phyloP scores from a whole-genome alignment of 768 basidiomycete genomes.

The Tylopilus sp. region DNA sequence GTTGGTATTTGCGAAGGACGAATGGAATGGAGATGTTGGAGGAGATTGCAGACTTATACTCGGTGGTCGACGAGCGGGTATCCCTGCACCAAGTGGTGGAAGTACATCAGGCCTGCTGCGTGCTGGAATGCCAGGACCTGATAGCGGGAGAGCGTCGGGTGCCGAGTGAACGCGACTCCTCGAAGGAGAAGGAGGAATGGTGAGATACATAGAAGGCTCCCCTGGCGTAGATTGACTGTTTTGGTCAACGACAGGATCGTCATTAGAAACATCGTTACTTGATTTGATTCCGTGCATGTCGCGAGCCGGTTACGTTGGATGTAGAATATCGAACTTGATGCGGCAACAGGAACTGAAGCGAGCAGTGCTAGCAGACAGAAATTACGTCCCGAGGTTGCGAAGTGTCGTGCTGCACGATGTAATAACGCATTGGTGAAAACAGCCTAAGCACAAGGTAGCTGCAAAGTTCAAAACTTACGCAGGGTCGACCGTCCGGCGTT shows the following conservation, averaged over 20 bases:
- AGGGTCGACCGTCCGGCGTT: not conserved
- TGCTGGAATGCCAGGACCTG: slow-evolving; percentile 23
- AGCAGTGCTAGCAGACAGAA: not conserved
- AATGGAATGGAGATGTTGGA: slow-evolving; percentile 32
- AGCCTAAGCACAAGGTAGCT: not conserved
- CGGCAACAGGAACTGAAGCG: not conserved
- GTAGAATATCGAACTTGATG: not conserved
- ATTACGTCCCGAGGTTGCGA: not conserved
- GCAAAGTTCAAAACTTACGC: slow-evolving; percentile 1
- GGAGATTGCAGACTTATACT: slow-evolving; percentile 23
- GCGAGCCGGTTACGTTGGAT: slow-evolving; percentile 6
- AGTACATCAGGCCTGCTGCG: slow-evolving; percentile 15
- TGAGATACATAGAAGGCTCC: slow-evolving; percentile 1
- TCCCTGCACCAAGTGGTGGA: slow-evolving; percentile 26
- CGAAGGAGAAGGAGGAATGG: slow-evolving; percentile 17
- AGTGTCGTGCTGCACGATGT: not conserved
- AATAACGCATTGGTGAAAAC: slow-evolving; percentile 1
- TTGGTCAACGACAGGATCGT: slow-evolving; percentile 19
- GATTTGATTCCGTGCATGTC: slow-evolving; percentile 42
- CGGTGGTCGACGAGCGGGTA: slow-evolving; percentile 25
- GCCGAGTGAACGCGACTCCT: slow-evolving; percentile 29
- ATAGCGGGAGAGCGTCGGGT: slow-evolving; percentile 13
- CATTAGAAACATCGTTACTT: slow-evolving; percentile 39
- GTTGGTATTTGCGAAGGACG: slow-evolving; percentile 20
- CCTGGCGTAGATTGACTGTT: not conserved